Base-by-base conservation (phyloP, 2,329 filamentous ascomycete species). In the Fusarium devonianum region DNA sequence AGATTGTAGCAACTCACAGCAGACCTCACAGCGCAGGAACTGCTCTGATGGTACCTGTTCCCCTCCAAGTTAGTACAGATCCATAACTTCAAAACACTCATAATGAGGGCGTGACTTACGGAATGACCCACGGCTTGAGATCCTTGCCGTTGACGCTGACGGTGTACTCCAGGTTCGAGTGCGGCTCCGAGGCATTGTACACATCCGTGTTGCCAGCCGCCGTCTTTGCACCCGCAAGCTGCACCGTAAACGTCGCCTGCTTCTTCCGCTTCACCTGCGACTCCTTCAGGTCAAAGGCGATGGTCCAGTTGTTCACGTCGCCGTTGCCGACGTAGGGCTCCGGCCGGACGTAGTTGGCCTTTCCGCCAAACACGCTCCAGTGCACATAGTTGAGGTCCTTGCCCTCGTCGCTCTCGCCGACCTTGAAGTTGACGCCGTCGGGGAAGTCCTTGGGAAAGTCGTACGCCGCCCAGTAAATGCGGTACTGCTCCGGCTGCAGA, bases 381-480 rank as follows among this genome's bases (percentile, higher is more conserved):
- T 87, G 85, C 4, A 86, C 79, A 45, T 86, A 86, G 67, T 87
- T 87, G 51, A 85, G 73, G 58, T 84, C 81, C 9, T 69, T 65
- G 0, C 68, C 69, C 13, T 72, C 72, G 18, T 81, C 67, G 51
- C 76, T 78, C 62, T 77, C 67, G 8, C 83, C 83, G 2, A 87
- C 77, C 11, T 77, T 75, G 69, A 81, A 88, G 16, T 71, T 74
- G 1, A 87, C 75, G 4, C 84, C 83, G 0, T 78, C 57, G 0
- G 84, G 83, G 58, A 85, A 87, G 34, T 87, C 83, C 2, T 71
- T 68, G 0, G 75, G 72, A 64, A 82, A 87, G 62, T 87, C 83
- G 60, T 85, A 82, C 0, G 73, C 75, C 0, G 73, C 81, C 78
- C 79, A 87, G 70, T 86, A 87, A 47, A 85, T 78, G 7, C 80